Evolutionary conservation across 1,284 basidiomycete genomes (phyloP).

Genomic region (Cronartium quercuum): DNA sequence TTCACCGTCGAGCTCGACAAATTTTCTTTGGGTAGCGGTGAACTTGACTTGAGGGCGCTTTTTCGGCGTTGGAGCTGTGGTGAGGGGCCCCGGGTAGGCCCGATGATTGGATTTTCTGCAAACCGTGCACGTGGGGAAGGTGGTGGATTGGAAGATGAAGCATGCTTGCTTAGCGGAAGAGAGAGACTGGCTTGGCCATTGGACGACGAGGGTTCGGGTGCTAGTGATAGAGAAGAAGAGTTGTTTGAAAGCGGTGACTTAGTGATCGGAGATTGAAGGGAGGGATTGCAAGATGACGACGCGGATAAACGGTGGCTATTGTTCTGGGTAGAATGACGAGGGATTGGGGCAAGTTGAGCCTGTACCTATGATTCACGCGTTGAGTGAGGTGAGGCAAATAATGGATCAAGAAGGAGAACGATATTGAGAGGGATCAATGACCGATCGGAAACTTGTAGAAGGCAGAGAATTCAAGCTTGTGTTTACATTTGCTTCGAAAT

Average conservation of each 20-base stretch:
- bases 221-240: neutral
- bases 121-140: conserved; percentile 24
- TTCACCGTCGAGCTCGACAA: neutral
- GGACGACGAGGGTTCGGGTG: neutral
- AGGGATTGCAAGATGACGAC: neutral
- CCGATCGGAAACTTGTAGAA: too few relatives aligned
- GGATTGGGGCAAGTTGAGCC: neutral
- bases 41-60: conserved; percentile 30
- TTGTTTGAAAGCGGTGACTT: neutral
- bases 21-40: neutral
- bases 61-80: conserved; percentile 20
- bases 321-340: neutral
- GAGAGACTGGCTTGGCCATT: neutral
- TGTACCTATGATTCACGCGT: neutral
- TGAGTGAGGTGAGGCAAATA: neutral
- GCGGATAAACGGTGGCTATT: neutral
- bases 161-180: neutral
- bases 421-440: neutral
- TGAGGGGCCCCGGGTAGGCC: conserved; percentile 14
- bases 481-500: neutral
- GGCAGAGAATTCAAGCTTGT: too few relatives aligned
- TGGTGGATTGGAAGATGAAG: neutral
- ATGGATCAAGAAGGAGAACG: neutral
- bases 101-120: conserved; percentile 37
- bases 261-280: neutral